A percentile compares a stretch with the other conserved stretches of the same genome.
Conservation (phyloP, 176 grass and related monocot species). For the Dendrocalamus sinicus region DNA sequence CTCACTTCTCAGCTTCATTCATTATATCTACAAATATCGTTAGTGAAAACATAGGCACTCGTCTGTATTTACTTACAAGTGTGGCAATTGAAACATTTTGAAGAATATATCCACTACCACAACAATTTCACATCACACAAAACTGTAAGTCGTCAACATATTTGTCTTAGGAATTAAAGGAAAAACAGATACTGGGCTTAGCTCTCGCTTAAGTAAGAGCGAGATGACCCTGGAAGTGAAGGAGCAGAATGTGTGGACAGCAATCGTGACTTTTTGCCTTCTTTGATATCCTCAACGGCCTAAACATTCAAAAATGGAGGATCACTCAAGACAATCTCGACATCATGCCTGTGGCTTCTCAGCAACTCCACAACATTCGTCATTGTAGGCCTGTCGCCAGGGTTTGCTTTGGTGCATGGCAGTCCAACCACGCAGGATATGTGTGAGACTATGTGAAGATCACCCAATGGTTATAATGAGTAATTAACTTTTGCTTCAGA, state of each 20-base stretch:
- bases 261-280: conserved; percentile 57
- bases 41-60: neutral
- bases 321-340: conserved; percentile 64
- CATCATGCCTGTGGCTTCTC: conserved; percentile 57
- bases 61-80: conserved; percentile 33
- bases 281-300: conserved; percentile 50
- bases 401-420: conserved; percentile 64
- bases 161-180: neutral
- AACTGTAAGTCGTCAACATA: conserved; percentile 11
- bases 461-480: too few relatives aligned
- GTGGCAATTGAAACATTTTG: conserved; percentile 14
- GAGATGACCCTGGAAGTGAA: conserved; percentile 61
- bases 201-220: conserved; percentile 69
- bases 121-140: conserved; percentile 22
- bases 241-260: conserved; percentile 53
- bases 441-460: too few relatives aligned
- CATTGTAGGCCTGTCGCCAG: conserved; percentile 71
- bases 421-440: conserved; percentile 70
- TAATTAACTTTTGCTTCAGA: too few relatives aligned
- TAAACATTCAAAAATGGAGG: conserved; percentile 73
- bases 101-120: conserved; percentile 14
- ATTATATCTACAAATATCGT: conserved; percentile 7
- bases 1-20: neutral
- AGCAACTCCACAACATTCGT: conserved; percentile 76
- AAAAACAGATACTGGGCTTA: conserved; percentile 32